Conservation (phyloP, 1,284 basidiomycete species). For the Sporisorium graminicola region DNA sequence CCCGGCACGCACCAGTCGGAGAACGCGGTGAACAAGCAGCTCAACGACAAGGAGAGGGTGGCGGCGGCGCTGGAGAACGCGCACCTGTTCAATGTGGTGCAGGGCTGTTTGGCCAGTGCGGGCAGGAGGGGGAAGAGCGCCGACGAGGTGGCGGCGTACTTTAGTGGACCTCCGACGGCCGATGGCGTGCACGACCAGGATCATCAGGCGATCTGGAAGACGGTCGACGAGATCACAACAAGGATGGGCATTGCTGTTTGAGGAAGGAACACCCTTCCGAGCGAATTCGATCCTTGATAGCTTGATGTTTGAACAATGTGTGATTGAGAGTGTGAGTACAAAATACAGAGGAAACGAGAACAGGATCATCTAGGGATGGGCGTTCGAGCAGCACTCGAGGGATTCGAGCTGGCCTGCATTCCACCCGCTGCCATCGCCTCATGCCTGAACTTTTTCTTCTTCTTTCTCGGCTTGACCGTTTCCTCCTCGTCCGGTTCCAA, state of each 20-base stretch:
- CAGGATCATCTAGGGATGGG: conserved; percentile 13
- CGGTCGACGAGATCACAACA: conserved; percentile 46
- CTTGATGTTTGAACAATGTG: too few relatives aligned
- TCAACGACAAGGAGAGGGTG: conserved; percentile 98
- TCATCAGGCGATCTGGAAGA: conserved; percentile 47
- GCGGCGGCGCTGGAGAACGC: conserved; percentile 95
- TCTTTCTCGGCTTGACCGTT: conserved; percentile 33
- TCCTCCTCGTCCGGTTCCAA: conserved; percentile 55
- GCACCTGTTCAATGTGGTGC: conserved; percentile 86
- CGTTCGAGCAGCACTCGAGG: conserved; percentile 24
- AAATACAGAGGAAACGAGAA: conserved; percentile 13
- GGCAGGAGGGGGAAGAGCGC: conserved; percentile 69
- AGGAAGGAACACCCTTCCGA: neutral
- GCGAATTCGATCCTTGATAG: neutral
- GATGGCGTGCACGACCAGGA: conserved; percentile 19
- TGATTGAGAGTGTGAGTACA: too few relatives aligned
- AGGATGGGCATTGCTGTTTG: conserved; percentile 44
- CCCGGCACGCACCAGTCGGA: conserved; percentile 96
- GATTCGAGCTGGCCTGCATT: conserved; percentile 15
- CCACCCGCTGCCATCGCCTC: conserved; percentile 1
- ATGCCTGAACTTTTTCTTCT: conserved; percentile 36
- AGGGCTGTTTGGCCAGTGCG: conserved; percentile 81
- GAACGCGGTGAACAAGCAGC: conserved; percentile 94
- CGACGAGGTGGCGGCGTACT: conserved; percentile 36
- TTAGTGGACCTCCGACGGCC: conserved; percentile 21